Evolutionary conservation across 1,284 basidiomycete genomes (phyloP), one percentile per base, ranked within the genome.

Genomic region (Mycena sp.): DNA sequence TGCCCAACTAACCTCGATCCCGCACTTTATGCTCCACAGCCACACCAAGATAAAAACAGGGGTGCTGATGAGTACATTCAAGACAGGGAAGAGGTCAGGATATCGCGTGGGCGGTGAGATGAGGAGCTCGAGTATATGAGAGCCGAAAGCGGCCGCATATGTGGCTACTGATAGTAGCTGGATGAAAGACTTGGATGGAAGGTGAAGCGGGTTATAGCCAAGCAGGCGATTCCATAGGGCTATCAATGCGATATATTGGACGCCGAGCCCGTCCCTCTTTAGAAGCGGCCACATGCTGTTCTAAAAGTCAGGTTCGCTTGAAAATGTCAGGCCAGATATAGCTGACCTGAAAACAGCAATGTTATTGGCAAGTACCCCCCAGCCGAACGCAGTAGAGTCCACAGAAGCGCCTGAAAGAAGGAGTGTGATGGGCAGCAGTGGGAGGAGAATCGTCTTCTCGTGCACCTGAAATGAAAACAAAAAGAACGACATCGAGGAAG

Each of bases 391-490:
- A 9, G 86, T 80, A 32, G 89, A 89, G 44, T 86, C 85, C 1
- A 82, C 75, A 2, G 81, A 76, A 0, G 90, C 82, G 14, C 86
- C 89, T 0, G 89, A 90, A 50, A 96, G 80, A 12, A 96, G 80
- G 19, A 98, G 81, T 0, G 89, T 93, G 26, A 96, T 80, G 0
- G 96, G 96, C 67, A 98, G 77, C 21, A 98, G 81, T 2, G 95
- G 94, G 0, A 98, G 74, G n/a, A 98, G 74, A 49, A 98, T 93
- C 2, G 92, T 92, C 81, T 98, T 98, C 77, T 98, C 95, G 77
- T 97, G 95, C 28, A 96, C 95, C 74, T 98, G 95, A 76, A 98
- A 97, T 7, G 95, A 96, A 78, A 98, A 96, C 25, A 99, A 81
- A 79, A 96, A 98, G 83, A 98, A 97, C 4, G 94, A 91, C 81